Evolutionary conservation across 345 rosid genomes (phyloP).

Genomic region (Xanthoceras sorbifolium): DNA sequence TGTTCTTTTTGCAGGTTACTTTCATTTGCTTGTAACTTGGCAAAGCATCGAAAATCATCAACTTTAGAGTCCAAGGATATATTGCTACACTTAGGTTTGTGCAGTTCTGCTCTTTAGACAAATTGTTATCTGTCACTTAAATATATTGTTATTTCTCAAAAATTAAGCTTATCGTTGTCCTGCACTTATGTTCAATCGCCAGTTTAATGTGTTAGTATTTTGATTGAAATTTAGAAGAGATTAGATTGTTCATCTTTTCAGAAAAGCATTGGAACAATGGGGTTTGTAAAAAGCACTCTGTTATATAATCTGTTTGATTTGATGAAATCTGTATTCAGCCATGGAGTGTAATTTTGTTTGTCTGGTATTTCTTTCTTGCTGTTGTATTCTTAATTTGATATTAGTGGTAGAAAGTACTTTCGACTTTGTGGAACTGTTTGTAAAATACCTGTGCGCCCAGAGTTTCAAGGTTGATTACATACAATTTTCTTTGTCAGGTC

Average conservation of each 20-base stretch:
- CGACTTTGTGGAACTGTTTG: not conserved
- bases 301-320: conserved; percentile 3
- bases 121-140: too few relatives aligned
- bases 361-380: not conserved
- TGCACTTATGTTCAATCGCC: not conserved
- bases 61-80: conserved; percentile 87
- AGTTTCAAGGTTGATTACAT: not conserved
- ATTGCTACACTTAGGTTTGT: conserved; percentile 90
- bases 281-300: not conserved
- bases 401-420: not conserved
- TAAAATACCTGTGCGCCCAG: not conserved
- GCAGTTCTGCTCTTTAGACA: conserved; percentile 8
- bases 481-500: not conserved
- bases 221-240: conserved; percentile 12
- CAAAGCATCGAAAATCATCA: conserved; percentile 94
- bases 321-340: not conserved
- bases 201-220: conserved; percentile 7
- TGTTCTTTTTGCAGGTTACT: conserved; percentile 63
- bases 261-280: not conserved
- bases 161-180: conserved; percentile 12
- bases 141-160: not conserved
- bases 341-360: not conserved
- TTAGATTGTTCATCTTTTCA: not conserved
- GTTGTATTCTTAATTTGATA: not conserved
- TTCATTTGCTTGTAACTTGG: conserved; percentile 83